These are phyloP conservation scores for Coemansia erecta DNA, from an alignment of 192 early-diverging fungal genomes.

Conservation along the genomic window DNA sequence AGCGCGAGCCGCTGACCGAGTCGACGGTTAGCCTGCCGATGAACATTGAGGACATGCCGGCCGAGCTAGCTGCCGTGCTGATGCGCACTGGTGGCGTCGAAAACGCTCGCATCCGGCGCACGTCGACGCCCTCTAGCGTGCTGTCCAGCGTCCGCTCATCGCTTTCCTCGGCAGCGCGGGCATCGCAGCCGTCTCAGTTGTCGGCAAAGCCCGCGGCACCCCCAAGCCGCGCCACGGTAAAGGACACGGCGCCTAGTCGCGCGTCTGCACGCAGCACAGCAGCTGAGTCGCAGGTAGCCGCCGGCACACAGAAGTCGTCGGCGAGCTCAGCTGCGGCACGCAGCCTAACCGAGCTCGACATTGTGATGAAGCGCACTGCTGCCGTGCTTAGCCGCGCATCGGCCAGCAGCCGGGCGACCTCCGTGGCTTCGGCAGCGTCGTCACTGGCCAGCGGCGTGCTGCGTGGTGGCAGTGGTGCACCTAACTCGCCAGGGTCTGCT, in stretches of 20 bases:
- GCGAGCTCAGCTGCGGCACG: conserved; percentile 3
- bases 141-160: not conserved
- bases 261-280: conserved; percentile 9
- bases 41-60: conserved; percentile 38
- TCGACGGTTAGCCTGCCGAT: conserved; percentile 47
- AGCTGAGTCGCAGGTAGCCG: not conserved
- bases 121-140: conserved; percentile 8
- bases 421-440: not conserved
- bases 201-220: conserved; percentile 1
- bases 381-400: conserved; percentile 15
- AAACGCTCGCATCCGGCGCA: conserved; percentile 30
- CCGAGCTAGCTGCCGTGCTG: conserved; percentile 47
- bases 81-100: conserved; percentile 46
- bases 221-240: not conserved
- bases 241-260: not conserved
- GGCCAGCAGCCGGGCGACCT: conserved; percentile 15
- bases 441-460: conserved; percentile 4
- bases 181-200: not conserved
- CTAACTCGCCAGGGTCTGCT: conserved; percentile 10
- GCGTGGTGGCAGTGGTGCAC: conserved; percentile 40
- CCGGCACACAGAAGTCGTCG: too few species aligned
- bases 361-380: conserved; percentile 52
- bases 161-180: not conserved
- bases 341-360: conserved; percentile 50
- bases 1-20: conserved; percentile 15